Evolutionary conservation across 129 eudicot genomes (phyloP).

Genomic region (Tagetes patula): DNA sequence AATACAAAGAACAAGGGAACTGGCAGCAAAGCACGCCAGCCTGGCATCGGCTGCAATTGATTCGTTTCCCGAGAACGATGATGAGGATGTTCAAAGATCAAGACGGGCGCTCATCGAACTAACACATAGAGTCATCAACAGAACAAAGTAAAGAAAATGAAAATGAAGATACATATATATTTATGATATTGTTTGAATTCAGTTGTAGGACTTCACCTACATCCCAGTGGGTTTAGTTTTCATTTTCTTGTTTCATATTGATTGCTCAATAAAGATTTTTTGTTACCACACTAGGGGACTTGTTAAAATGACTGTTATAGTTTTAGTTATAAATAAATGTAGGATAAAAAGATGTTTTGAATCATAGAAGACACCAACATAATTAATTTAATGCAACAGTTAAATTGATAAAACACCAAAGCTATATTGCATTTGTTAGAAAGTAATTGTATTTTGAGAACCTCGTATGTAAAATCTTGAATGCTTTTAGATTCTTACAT

Average conservation of each 20-base stretch:
- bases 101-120: slow-evolving; percentile 87
- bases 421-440: neutral
- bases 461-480: too few species aligned
- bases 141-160: slow-evolving; percentile 58
- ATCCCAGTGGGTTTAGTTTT: neutral
- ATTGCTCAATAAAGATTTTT: slow-evolving; percentile 19
- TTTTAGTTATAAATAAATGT: too few species aligned
- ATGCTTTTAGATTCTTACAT: too few species aligned
- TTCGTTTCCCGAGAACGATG: slow-evolving; percentile 69
- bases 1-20: slow-evolving; percentile 74
- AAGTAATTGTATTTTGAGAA: too few species aligned
- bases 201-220: neutral
- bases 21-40: slow-evolving; percentile 81
- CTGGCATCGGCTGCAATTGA: slow-evolving; percentile 76
- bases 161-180: slow-evolving; percentile 10
- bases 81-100: slow-evolving; percentile 75
- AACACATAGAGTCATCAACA: slow-evolving; percentile 76
- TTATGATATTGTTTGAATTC: slow-evolving; percentile 8
- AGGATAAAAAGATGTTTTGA: neutral
- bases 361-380: neutral
- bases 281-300: too few species aligned
- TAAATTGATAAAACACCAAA: neutral
- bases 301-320: neutral
- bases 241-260: neutral
- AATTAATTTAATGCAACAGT: too few species aligned